Evolutionary conservation across 371 early-diverging fungal genomes (phyloP).

Genomic region (Mortierella sp.): DNA sequence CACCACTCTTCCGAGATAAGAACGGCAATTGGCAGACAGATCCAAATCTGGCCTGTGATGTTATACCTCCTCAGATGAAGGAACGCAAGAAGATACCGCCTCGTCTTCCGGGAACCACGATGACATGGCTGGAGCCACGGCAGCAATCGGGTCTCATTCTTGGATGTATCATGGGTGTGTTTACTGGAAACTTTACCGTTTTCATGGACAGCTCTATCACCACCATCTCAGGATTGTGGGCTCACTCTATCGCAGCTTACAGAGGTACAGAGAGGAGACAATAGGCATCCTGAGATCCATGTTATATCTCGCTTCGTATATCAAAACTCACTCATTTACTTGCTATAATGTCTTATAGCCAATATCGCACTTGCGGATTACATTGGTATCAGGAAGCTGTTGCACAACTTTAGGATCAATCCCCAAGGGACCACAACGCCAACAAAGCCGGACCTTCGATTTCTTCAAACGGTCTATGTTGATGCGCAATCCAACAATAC

Average conservation of each 20-base stretch:
- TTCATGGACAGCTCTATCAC: slow-evolving; percentile 70
- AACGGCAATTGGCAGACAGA: slow-evolving; percentile 28
- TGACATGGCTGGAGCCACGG: slow-evolving; percentile 74
- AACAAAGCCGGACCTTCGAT: slow-evolving; percentile 68
- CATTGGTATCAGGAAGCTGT: slow-evolving; percentile 59
- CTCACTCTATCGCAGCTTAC: slow-evolving; percentile 69
- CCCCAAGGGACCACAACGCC: slow-evolving; percentile 65
- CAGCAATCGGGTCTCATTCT: slow-evolving; percentile 83
- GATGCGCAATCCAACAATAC: slow-evolving; percentile 72
- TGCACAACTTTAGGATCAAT: slow-evolving; percentile 56
- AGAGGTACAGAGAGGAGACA: slow-evolving; percentile 21
- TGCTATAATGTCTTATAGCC: slow-evolving; percentile 46
- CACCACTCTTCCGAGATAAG: slow-evolving; percentile 34
- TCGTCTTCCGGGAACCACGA: slow-evolving; percentile 63
- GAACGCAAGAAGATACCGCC: slow-evolving; percentile 15
- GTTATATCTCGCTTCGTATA: not conserved
- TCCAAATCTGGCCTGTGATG: slow-evolving; percentile 20
- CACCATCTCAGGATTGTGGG: slow-evolving; percentile 75
- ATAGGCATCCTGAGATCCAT: too few species aligned
- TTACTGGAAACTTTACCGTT: slow-evolving; percentile 73
- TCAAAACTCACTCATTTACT: not conserved
- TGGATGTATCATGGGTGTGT: slow-evolving; percentile 74
- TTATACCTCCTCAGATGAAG: slow-evolving; percentile 11
- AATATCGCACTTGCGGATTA: slow-evolving; percentile 81
- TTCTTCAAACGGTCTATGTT: slow-evolving; percentile 73